These are phyloP conservation scores for Endotrypanum monterogeii DNA, from an alignment of 208 protist species.

Conservation along the genomic window DNA sequence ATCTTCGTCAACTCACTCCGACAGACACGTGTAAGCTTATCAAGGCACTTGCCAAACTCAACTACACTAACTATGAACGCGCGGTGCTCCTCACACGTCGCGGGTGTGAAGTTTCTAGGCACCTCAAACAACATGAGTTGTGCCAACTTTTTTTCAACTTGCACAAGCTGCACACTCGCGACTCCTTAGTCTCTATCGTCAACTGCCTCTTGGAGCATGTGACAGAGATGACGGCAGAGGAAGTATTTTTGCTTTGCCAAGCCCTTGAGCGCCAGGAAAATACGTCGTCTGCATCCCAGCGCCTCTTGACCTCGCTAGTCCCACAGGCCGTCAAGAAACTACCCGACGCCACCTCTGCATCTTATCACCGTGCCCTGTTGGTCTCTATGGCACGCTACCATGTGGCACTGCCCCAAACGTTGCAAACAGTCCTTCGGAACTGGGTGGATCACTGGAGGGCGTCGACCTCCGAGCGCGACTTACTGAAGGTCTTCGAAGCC, in stretches of 20 bases:
- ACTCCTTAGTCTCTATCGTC: slow-evolving; percentile 78
- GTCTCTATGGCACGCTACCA: slow-evolving; percentile 68
- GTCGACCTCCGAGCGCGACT: slow-evolving; percentile 49
- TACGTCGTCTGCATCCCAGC: slow-evolving; percentile 55
- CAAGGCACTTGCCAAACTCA: slow-evolving; percentile 50
- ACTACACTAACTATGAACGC: slow-evolving; percentile 77
- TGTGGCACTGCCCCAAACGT: slow-evolving; percentile 28
- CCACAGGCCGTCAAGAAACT: slow-evolving; percentile 40
- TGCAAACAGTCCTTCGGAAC: slow-evolving; percentile 42
- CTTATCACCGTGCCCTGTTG: slow-evolving; percentile 72
- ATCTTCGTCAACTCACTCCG: slow-evolving; percentile 57
- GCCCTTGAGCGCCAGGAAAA: slow-evolving; percentile 68
- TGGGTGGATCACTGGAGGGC: slow-evolving; percentile 16
- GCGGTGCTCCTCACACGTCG: slow-evolving; percentile 67
- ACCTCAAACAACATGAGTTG: slow-evolving; percentile 44
- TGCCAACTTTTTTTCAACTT: slow-evolving; percentile 81
- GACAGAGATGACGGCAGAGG: slow-evolving; percentile 40
- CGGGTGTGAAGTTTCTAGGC: slow-evolving; percentile 68
- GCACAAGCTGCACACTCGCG: slow-evolving; percentile 66
- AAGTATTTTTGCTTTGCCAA: slow-evolving; percentile 59
- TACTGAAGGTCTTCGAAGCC: slow-evolving; percentile 57
- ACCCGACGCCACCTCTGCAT: slow-evolving; percentile 29
- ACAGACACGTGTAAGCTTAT: slow-evolving; percentile 50
- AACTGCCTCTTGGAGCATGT: slow-evolving; percentile 56
- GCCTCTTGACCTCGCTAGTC: slow-evolving; percentile 50